A percentile compares a stretch with the other conserved stretches of the same genome.
These are phyloP conservation scores for Termitomyces sp. DNA, from an alignment of 768 basidiomycete species.

Conservation along the genomic window DNA sequence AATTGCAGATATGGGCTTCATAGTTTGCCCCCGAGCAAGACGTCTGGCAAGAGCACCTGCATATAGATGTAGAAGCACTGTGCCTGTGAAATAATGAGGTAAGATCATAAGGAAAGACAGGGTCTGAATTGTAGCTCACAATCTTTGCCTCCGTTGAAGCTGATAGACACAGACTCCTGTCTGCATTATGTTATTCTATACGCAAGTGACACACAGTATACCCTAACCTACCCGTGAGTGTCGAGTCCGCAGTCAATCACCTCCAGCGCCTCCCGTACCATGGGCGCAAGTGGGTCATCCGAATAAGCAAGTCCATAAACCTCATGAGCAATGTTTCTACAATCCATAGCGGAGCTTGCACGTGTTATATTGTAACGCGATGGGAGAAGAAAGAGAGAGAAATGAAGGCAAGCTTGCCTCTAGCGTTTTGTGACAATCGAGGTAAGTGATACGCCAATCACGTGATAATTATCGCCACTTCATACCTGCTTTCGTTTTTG, in stretches of 20 bases:
- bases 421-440: no score
- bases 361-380: not conserved
- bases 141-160: constrained; percentile 99
- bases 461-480: constrained; percentile 6
- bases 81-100: constrained; percentile 47
- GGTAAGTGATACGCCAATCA: not conserved
- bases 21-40: constrained; percentile 23
- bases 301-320: constrained; percentile 59
- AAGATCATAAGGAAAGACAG: constrained; percentile 1
- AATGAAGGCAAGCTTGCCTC: no score
- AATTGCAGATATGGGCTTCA: constrained; percentile 55
- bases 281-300: constrained; percentile 44
- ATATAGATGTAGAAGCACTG: constrained; percentile 89
- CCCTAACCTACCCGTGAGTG: constrained; percentile 67
- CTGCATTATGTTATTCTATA: constrained; percentile 31
- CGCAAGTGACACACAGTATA: constrained; percentile 3
- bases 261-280: constrained; percentile 72
- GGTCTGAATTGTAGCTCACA: constrained; percentile 48
- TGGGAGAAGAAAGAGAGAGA: not conserved
- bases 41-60: constrained; percentile 62
- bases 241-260: constrained; percentile 79
- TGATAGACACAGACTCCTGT: constrained; percentile 69
- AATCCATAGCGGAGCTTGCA: constrained; percentile 33
- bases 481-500: not conserved
- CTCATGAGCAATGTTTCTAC: constrained; percentile 43